Evolutionary conservation across 1,284 basidiomycete genomes (phyloP).

Genomic region (Austroboletus novae-zelandiae): DNA sequence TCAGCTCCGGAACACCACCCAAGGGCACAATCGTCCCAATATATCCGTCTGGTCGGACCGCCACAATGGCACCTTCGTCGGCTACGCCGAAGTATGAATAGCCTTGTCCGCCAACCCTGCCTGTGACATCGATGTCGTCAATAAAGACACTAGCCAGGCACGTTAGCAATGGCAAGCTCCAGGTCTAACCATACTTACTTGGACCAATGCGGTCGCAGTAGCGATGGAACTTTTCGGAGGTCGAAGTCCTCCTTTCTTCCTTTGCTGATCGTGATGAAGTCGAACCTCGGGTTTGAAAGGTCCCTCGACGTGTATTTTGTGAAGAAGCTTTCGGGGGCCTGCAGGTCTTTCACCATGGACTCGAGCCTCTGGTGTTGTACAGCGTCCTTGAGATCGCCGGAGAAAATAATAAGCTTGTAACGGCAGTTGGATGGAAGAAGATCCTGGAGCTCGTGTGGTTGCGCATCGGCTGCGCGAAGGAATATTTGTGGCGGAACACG

Average conservation of each 20-base stretch:
- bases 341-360: slow-evolving; percentile 44
- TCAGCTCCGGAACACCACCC: slow-evolving; percentile 31
- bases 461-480: slow-evolving; percentile 60
- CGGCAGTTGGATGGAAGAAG: slow-evolving; percentile 65
- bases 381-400: slow-evolving; percentile 49
- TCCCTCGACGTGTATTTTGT: slow-evolving; percentile 27
- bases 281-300: slow-evolving; percentile 29
- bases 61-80: slow-evolving; percentile 44
- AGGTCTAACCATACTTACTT: slow-evolving; percentile 41
- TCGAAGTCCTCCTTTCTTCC: slow-evolving; percentile 46
- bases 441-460: slow-evolving; percentile 67
- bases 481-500: slow-evolving; percentile 62
- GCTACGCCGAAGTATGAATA: slow-evolving; percentile 50
- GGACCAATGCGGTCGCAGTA: slow-evolving; percentile 63
- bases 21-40: slow-evolving; percentile 47
- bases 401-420: slow-evolving; percentile 74
- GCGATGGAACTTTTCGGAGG: slow-evolving; percentile 47
- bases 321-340: slow-evolving; percentile 39
- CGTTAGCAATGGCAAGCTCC: slow-evolving; percentile 2
- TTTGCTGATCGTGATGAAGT: slow-evolving; percentile 52
- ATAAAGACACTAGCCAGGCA: slow-evolving; percentile 40
- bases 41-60: slow-evolving; percentile 60
- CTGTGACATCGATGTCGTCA: slow-evolving; percentile 36
- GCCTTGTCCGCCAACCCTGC: slow-evolving; percentile 36
- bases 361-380: slow-evolving; percentile 42